Conservation (phyloP, 1,284 basidiomycete genomes). For the Leccinum fallax region DNA sequence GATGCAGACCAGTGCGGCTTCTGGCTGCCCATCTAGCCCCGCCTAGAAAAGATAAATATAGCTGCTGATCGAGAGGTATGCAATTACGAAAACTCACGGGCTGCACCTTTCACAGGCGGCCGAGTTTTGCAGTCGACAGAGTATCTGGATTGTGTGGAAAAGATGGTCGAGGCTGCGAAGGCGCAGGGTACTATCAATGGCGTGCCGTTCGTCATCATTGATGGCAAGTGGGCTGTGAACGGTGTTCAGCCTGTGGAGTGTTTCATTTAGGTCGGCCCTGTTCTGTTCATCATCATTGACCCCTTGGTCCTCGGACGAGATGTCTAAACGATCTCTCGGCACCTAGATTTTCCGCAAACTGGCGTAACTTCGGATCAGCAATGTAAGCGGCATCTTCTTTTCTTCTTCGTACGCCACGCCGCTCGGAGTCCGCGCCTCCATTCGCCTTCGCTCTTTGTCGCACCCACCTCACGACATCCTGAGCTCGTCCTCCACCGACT, state of each 20-base stretch:
- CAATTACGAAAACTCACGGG: background rate
- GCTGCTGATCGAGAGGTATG: no score
- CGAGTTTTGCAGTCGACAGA: conserved; percentile 69
- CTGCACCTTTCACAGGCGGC: conserved; percentile 40
- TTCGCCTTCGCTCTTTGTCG: no score
- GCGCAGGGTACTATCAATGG: conserved; percentile 68
- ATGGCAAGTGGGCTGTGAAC: conserved; percentile 76
- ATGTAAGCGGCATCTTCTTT: no score
- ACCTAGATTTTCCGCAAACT: conserved; percentile 36
- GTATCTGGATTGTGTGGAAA: conserved; percentile 62
- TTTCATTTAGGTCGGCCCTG: conserved; percentile 59
- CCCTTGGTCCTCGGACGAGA: background rate
- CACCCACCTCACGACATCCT: no score
- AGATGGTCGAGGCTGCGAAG: conserved; percentile 63
- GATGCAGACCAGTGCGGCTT: no score
- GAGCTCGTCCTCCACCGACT: no score
- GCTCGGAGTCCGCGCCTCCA: no score
- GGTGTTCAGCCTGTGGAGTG: conserved; percentile 75
- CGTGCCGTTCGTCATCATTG: conserved; percentile 79
- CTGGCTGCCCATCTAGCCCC: no score
- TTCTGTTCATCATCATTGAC: background rate
- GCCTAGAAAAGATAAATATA: no score
- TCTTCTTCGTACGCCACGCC: no score
- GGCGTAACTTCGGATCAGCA: no score
- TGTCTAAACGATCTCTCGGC: background rate